Percentiles rank a stretch among this genome's conserved stretches.
phyloP scores from a whole-genome alignment of 768 basidiomycete species.

The Lanmaoa pseudosensibilis region DNA sequence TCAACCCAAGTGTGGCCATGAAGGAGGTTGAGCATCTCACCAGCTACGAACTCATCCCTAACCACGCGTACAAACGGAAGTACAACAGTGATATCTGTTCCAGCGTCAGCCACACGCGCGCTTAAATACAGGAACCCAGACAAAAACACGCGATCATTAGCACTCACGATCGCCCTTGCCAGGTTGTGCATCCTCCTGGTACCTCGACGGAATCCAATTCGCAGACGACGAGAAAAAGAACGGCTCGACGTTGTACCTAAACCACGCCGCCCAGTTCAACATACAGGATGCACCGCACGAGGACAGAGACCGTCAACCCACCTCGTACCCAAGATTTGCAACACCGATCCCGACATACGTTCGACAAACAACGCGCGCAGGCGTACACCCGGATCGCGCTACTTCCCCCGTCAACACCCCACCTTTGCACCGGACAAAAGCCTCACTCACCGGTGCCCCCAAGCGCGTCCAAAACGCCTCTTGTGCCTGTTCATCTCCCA shows the following conservation, averaged over 20 bases:
- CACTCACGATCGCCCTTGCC: conserved; percentile 50
- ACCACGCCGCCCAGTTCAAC: neutral
- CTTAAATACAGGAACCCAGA: neutral
- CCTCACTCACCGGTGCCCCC: conserved; percentile 33
- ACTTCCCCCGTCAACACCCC: neutral
- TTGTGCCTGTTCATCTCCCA: neutral
- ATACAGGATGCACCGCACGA: neutral
- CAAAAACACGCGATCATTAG: neutral
- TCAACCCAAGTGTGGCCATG: neutral
- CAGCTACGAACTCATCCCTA: conserved; percentile 12
- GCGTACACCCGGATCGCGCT: conserved; percentile 17
- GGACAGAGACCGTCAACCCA: conserved; percentile 8
- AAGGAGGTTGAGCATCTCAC: neutral
- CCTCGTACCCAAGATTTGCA: conserved; percentile 39
- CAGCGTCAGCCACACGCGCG: conserved; percentile 2
- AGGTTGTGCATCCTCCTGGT: conserved; percentile 44
- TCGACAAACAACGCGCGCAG: conserved; percentile 34
- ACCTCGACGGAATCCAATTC: conserved; percentile 62
- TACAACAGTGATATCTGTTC: conserved; percentile 48
- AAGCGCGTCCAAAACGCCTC: conserved; percentile 32
- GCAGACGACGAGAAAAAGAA: conserved; percentile 41
- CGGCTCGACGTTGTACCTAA: conserved; percentile 38
- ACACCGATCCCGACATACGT: conserved; percentile 27
- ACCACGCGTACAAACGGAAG: conserved; percentile 41
- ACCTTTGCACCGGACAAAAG: no score